These are phyloP conservation scores for Paraphaeosphaeria sporulosa DNA, from an alignment of 2,329 filamentous ascomycete species.

Conservation along the genomic window DNA sequence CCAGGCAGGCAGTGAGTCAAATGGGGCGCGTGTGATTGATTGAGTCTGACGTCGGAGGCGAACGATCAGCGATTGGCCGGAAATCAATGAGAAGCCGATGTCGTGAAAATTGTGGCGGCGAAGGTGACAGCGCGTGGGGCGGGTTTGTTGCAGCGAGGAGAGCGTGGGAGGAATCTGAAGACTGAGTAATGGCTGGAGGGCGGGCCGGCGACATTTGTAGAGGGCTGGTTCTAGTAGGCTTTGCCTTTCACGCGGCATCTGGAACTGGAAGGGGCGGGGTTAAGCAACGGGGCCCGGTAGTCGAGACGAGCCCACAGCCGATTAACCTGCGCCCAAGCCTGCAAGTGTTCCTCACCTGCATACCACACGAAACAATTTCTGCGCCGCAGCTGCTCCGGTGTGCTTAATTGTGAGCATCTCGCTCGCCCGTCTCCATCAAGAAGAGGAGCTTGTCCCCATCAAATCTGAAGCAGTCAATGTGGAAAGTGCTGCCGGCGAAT, in stretches of 20 bases:
- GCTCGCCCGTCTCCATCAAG: background rate
- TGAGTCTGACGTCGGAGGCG: slow-evolving; percentile 7
- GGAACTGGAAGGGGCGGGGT: slow-evolving; percentile 15
- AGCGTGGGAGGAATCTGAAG: background rate
- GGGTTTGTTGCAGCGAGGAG: background rate
- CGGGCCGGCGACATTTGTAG: slow-evolving; percentile 22
- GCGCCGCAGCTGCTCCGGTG: slow-evolving; percentile 11
- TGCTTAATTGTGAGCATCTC: background rate
- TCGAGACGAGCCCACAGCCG: slow-evolving; percentile 13
- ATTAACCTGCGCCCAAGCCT: slow-evolving; percentile 8
- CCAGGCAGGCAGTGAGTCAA: slow-evolving; percentile 8
- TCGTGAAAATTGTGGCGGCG: no score
- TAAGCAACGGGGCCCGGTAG: slow-evolving; percentile 1
- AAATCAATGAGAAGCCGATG: background rate
- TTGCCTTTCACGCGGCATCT: slow-evolving; percentile 20
- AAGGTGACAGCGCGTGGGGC: background rate
- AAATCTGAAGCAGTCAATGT: background rate
- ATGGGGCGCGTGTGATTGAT: background rate
- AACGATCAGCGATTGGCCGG: slow-evolving; percentile 5
- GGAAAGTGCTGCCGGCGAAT: background rate
- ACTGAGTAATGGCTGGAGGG: slow-evolving; percentile 2
- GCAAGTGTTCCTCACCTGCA: slow-evolving; percentile 31
- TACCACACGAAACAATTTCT: slow-evolving; percentile 23
- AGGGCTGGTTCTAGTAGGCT: slow-evolving; percentile 11
- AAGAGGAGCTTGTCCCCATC: background rate